Percentiles rank a stretch among this genome's conserved stretches.
phyloP scores from a whole-genome alignment of 2,329 filamentous ascomycete genomes.

The Elsinoe ampelina region DNA sequence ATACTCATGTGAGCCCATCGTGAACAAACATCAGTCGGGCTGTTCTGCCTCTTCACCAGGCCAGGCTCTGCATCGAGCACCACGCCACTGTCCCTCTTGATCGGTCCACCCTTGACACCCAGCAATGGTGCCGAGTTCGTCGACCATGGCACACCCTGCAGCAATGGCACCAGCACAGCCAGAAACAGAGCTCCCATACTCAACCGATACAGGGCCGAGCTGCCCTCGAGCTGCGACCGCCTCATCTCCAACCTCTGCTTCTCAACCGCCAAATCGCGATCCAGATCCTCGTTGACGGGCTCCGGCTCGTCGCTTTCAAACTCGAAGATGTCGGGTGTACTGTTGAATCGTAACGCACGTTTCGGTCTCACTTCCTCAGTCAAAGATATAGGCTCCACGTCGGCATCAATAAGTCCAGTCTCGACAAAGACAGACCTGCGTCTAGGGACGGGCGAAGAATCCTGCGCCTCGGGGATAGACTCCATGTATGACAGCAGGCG shows the following conservation, averaged over 20 bases:
- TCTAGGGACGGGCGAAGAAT: constrained; percentile 11
- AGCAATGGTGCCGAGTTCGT: constrained; percentile 21
- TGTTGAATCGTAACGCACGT: constrained; percentile 21
- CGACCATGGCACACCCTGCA: constrained; percentile 21
- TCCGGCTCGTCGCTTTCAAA: constrained; percentile 20
- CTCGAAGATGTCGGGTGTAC: constrained; percentile 23
- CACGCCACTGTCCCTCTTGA: constrained; percentile 17
- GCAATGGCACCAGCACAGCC: constrained; percentile 22
- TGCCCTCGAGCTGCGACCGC: constrained; percentile 8
- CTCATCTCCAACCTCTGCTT: constrained; percentile 18
- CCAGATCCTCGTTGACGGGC: not conserved
- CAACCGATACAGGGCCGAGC: constrained; percentile 22
- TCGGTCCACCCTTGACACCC: constrained; percentile 24
- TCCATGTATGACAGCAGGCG: not conserved
- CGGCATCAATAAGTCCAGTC: constrained; percentile 15
- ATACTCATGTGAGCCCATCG: constrained; percentile 57
- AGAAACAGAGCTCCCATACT: constrained; percentile 21
- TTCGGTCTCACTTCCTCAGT: constrained; percentile 10
- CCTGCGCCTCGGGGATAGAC: constrained; percentile 4
- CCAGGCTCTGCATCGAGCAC: constrained; percentile 15
- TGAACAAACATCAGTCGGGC: constrained; percentile 50
- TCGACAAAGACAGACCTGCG: constrained; percentile 17
- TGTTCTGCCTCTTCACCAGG: constrained; percentile 33
- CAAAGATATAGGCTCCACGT: not conserved
- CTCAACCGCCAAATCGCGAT: constrained; percentile 7